Evolutionary conservation across 805 yeast species (phyloP).

Genomic region (Alloascoidea africana): DNA sequence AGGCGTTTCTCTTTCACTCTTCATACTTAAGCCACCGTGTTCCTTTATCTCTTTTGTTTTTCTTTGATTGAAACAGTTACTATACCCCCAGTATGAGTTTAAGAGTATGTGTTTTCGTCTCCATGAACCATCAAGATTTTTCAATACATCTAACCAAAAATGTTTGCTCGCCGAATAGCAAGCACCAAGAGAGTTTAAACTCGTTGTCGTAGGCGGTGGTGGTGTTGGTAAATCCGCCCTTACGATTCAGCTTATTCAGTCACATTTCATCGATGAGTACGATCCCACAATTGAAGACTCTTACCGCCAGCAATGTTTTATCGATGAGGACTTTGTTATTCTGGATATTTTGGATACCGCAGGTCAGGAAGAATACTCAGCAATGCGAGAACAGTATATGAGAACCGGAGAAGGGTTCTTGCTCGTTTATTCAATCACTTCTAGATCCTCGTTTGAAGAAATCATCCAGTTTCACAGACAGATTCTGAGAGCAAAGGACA

Average conservation of each 20-base stretch:
- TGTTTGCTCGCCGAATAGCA: neutral
- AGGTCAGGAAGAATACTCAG: constrained; percentile 68
- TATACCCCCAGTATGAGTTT: neutral
- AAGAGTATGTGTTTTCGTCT: neutral
- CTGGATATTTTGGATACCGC: constrained; percentile 63
- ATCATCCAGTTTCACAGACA: constrained; percentile 69
- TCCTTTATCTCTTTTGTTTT: too few relatives aligned
- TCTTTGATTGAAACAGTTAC: too few relatives aligned
- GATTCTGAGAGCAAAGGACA: constrained; percentile 62
- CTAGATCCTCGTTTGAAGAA: constrained; percentile 75
- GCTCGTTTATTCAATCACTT: constrained; percentile 77
- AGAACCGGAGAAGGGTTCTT: constrained; percentile 88
- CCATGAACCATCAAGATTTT: neutral
- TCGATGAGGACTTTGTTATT: constrained; percentile 23
- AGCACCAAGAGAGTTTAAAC: constrained; percentile 30
- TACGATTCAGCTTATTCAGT: constrained; percentile 45
- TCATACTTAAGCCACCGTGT: too few relatives aligned
- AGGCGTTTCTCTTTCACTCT: too few relatives aligned
- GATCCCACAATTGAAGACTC: constrained; percentile 59
- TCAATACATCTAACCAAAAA: neutral
- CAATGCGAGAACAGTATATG: constrained; percentile 75
- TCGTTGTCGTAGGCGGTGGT: constrained; percentile 55
- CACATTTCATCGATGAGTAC: constrained; percentile 49
- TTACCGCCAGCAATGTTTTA: constrained; percentile 36
- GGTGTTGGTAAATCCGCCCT: constrained; percentile 58